These are phyloP conservation scores for Rosa multiflora DNA, from an alignment of 306 rosid species.

Conservation along the genomic window DNA sequence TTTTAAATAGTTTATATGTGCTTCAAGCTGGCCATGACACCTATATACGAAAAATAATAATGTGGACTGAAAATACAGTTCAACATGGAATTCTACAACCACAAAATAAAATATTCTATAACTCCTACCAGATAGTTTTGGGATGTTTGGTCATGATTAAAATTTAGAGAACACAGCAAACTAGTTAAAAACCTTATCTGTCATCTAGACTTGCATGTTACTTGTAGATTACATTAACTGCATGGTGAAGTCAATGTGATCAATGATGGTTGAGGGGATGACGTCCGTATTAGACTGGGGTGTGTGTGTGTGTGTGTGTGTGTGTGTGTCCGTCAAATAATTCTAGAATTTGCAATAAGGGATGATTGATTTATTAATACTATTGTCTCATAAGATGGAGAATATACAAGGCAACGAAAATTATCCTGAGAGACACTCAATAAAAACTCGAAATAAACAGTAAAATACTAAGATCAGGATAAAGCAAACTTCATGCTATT, in stretches of 20 bases:
- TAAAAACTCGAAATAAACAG: not conserved
- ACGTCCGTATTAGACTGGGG: not conserved
- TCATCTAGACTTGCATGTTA: not conserved
- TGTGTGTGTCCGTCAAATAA: not conserved
- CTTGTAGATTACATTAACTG: not conserved
- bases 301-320: no score
- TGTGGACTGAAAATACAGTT: not conserved
- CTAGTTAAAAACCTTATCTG: not conserved
- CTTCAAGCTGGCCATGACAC: not conserved
- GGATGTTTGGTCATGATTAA: not conserved
- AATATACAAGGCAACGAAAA: not conserved
- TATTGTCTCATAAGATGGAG: not conserved
- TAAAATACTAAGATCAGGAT: not conserved
- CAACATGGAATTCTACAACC: not conserved
- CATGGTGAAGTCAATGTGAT: not conserved
- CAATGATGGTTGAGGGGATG: not conserved
- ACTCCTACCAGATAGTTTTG: not conserved
- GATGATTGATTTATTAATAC: not conserved
- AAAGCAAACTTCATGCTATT: conserved; percentile 3
- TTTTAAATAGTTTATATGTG: not conserved
- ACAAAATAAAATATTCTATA: not conserved
- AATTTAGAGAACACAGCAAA: not conserved
- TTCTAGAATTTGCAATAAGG: not conserved
- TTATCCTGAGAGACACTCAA: not conserved
- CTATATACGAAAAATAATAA: not conserved